Base-by-base conservation (phyloP, 1,284 basidiomycete genomes). In the Microbotryum lychnidis-dioicae region DNA sequence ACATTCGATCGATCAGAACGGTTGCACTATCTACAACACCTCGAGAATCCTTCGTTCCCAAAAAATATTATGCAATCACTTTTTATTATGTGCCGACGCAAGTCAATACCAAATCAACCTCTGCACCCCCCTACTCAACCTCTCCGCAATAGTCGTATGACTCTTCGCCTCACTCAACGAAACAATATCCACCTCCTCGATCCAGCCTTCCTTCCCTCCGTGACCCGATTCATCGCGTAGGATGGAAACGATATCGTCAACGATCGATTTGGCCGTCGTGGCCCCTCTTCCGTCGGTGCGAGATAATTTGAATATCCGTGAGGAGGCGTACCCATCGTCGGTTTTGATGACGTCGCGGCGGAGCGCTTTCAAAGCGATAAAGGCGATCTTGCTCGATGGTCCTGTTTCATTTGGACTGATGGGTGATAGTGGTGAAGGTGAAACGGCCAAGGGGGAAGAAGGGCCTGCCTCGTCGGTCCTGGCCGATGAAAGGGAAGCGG, bases 231-330 rank as follows among this genome's bases (percentile, higher is more conserved):
- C 88, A 57, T 80, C 79, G 54, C 74, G 76, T 58, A 96, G 83
- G 45, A 81, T 78, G 50, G 84, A 81, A 46, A 89, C 87, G 65
- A 93, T 85, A 63, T 84, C 70, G 54, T 86, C 83, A 1, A 86
- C 87, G 0, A 84, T 85, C 67, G 90, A 86, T 68, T 82, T 80
- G 75, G 91, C 92, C 50, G 81, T 87, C 61, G 16, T 83, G 85
- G 76, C 54, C 85, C 75, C 68, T 84, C 83, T 65, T 87, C 84
- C 81, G 29, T 80, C 78, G 20, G 87, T 84, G 42, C 87, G 80
- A 0, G 85, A 84, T 50, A 88, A 76, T 42, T 82, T 83, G 72
- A 90, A 87, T 77, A 90, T 88, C 10, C 73, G 61, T 73, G 46
- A 77, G 63, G 25, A 78, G 75, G 27, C 75, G 72, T 20, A 75